A percentile compares a stretch with the other conserved stretches of the same genome.
Conservation (phyloP, 805 yeast genomes). For the Saccharomycopsis malanga region DNA sequence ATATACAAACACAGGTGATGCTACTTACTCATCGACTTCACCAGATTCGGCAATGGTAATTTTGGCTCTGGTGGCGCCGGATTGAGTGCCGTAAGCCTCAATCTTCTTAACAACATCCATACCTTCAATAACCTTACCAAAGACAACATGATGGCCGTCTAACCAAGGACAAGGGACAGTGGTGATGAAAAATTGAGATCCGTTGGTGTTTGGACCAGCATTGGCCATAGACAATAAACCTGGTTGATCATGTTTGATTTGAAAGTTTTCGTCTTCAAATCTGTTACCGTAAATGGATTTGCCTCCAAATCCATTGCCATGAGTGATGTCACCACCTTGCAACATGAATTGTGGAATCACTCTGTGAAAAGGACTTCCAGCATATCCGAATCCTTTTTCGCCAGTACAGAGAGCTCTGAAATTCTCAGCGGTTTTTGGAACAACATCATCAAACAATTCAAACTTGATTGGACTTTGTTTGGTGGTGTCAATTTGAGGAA, state of each 20-base stretch:
- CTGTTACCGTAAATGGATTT: conserved; percentile 77
- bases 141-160: conserved; percentile 93
- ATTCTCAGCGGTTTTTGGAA: conserved; percentile 85
- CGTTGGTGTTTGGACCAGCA: conserved; percentile 95
- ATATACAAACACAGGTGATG: too few species aligned
- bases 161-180: conserved; percentile 90
- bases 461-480: conserved; percentile 75
- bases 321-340: conserved; percentile 90
- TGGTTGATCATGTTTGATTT: conserved; percentile 69
- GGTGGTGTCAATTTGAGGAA: conserved; percentile 34
- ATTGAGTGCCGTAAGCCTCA: conserved; percentile 60
- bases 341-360: conserved; percentile 86
- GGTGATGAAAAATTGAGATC: conserved; percentile 92
- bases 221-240: conserved; percentile 94
- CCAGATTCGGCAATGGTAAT: conserved; percentile 78
- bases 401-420: conserved; percentile 87
- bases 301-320: conserved; percentile 69
- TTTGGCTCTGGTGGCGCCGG: conserved; percentile 65
- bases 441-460: conserved; percentile 64
- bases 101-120: conserved; percentile 71
- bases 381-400: conserved; percentile 72
- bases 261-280: conserved; percentile 86
- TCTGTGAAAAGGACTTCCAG: conserved; percentile 85
- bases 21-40: conserved; percentile 27
- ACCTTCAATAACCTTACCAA: conserved; percentile 82